Evolutionary conservation across 2,329 filamentous ascomycete genomes (phyloP), one percentile per base, ranked within the genome.

Genomic region (Neonectria neomacrospora): DNA sequence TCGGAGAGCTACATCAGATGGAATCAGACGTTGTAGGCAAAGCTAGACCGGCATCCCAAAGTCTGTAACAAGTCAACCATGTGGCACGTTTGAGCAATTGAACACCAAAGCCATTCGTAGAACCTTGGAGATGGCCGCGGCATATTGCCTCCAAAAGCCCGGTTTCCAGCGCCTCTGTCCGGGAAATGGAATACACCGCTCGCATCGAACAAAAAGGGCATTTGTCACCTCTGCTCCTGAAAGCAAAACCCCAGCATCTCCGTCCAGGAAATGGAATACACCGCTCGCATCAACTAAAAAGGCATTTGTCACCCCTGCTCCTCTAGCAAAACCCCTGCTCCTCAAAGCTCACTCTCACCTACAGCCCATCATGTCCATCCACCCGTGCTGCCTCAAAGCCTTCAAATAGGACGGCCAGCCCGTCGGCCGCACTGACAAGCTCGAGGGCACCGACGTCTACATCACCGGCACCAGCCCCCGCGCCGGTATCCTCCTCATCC

Each of bases 371-470:
- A 62, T 66, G 65, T 61, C 65, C 2, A 34, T 65, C n/a, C 54
- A 54, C 14, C 41, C 53, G 2, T 80, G 77, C 61, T 80, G 77
- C 59, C 28, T 79, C 14, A 67, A 71, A 54, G 77, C 77, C 51
- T 82, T 81, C 57, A 55, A 76, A 56, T 83, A 81, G 81, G 66
- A 79, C 3, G 81, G 77, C 23, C 72, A 67, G 3, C 80, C 80
- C 1, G 65, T 65, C 0, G 81, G 81, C 12, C 69, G 61, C 9
- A 71, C 69, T 30, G 71, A 64, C 5, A 79, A 71, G 16, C 71
- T 83, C 3, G 75, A 71, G 9, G 65, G 67, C 20, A 73, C 73
- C 22, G 52, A 78, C 14, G 65, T 70, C 32, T 83, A 83, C 65
- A 71, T 81, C 22, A 69, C 77, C 0, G 80, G 80, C 3, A 61